Conservation (phyloP, 306 rosid genomes). For the Corylus americana region DNA sequence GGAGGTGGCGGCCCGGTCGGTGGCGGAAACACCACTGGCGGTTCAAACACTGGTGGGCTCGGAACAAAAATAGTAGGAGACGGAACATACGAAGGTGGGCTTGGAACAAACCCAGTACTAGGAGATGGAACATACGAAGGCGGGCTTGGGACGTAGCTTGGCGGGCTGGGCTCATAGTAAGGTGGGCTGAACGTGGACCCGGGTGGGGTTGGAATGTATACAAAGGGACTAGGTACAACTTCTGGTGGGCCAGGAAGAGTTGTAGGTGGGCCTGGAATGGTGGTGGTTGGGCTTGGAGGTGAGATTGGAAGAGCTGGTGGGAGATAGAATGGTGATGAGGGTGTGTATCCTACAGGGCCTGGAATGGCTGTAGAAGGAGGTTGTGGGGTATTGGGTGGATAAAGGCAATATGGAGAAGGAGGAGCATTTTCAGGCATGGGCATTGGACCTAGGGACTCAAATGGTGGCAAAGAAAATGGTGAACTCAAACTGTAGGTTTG, state of each 20-base stretch:
- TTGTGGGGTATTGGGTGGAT: slow-evolving; percentile 57
- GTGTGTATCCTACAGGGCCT: slow-evolving; percentile 41
- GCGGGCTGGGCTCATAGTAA: slow-evolving; percentile 26
- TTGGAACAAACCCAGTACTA: slow-evolving; percentile 22
- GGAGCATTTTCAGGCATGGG: slow-evolving; percentile 54
- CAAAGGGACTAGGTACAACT: slow-evolving; percentile 2
- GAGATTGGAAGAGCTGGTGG: slow-evolving; percentile 56
- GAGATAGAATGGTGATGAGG: slow-evolving; percentile 28
- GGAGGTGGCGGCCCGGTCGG: slow-evolving; percentile 71
- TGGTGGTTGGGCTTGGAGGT: slow-evolving; percentile 39
- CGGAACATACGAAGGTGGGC: slow-evolving; percentile 39
- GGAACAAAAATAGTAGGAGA: slow-evolving; percentile 31
- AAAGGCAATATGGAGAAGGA: slow-evolving; percentile 67
- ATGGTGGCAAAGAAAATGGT: slow-evolving; percentile 72
- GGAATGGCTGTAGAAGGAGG: slow-evolving; percentile 51
- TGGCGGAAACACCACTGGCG: slow-evolving; percentile 83
- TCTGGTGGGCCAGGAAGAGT: not conserved
- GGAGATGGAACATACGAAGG: slow-evolving; percentile 44
- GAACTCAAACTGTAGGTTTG: slow-evolving; percentile 71
- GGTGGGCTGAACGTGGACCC: slow-evolving; percentile 31
- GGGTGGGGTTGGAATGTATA: not conserved
- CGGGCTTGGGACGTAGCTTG: slow-evolving; percentile 35
- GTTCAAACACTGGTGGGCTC: slow-evolving; percentile 59
- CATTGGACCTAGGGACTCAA: slow-evolving; percentile 69
- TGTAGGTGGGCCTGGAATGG: slow-evolving; percentile 26